phyloP scores from a whole-genome alignment of 2,329 filamentous ascomycete species.

The Penicillium capsulatum region DNA sequence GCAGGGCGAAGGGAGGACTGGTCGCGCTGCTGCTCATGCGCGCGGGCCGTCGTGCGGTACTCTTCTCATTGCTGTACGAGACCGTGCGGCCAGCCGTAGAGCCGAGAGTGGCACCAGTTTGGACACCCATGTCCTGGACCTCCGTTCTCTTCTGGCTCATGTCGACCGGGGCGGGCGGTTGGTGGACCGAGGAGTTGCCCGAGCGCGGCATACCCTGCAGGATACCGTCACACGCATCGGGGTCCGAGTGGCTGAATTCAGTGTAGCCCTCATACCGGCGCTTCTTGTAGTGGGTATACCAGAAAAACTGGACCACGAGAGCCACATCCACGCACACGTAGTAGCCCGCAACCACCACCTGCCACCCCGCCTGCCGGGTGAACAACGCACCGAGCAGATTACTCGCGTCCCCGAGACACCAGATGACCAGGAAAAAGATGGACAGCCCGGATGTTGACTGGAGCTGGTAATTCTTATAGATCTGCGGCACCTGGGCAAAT shows the following conservation, averaged over 20 bases:
- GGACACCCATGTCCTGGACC: constrained; percentile 26
- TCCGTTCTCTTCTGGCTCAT: constrained; percentile 24
- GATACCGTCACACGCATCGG: constrained; percentile 26
- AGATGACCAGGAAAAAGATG: constrained; percentile 62
- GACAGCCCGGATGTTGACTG: constrained; percentile 63
- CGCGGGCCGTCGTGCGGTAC: constrained; percentile 27
- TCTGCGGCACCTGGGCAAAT: constrained; percentile 65
- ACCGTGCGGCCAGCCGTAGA: constrained; percentile 21
- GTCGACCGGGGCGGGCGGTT: constrained; percentile 16
- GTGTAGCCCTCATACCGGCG: constrained; percentile 41
- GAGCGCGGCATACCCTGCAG: constrained; percentile 39
- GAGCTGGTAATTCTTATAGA: constrained; percentile 63
- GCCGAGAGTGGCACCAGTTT: constrained; percentile 21
- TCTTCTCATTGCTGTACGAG: constrained; percentile 37
- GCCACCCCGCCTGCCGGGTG: constrained; percentile 62
- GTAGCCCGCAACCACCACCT: constrained; percentile 61
- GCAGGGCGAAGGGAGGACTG: constrained; percentile 33
- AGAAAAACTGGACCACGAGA: constrained; percentile 61
- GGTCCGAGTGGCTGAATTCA: constrained; percentile 25
- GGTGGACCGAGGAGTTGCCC: constrained; percentile 26
- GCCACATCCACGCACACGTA: constrained; percentile 63
- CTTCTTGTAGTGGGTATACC: constrained; percentile 57
- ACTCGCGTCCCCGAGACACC: constrained; percentile 61
- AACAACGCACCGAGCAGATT: constrained; percentile 62
- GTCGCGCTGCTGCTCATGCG: constrained; percentile 25